phyloP scores from a whole-genome alignment of 352 stramenopile species.

The Phytophthora aleatoria region DNA sequence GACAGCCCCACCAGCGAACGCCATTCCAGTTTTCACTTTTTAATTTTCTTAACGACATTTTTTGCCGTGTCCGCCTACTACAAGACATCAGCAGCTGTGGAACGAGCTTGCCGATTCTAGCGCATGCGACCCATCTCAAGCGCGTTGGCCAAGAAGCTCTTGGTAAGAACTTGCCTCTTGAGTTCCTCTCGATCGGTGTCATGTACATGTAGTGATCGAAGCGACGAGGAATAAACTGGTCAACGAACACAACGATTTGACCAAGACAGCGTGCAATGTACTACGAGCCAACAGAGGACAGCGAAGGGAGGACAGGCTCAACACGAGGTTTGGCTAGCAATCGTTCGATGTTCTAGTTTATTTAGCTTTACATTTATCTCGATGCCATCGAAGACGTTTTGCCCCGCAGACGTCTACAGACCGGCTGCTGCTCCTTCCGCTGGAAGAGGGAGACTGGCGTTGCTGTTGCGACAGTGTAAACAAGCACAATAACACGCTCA shows the following conservation, averaged over 20 bases:
- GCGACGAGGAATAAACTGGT: background rate
- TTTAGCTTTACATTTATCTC: conserved; percentile 34
- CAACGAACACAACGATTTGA: conserved; percentile 13
- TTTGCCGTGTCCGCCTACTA: conserved; percentile 13
- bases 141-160: conserved; percentile 1
- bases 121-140: background rate
- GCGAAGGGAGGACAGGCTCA: conserved; percentile 30
- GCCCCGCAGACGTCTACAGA: conserved; percentile 13
- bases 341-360: conserved; percentile 29
- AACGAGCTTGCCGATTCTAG: conserved; percentile 6
- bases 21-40: conserved; percentile 33
- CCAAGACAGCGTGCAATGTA: conserved; percentile 11
- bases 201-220: conserved; percentile 19
- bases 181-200: conserved; percentile 3
- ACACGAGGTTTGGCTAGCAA: conserved; percentile 35
- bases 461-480: conserved; percentile 42
- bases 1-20: conserved; percentile 19
- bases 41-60: conserved; percentile 33
- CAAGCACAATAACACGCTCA: conserved; percentile 43
- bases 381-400: conserved; percentile 18
- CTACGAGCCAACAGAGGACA: conserved; percentile 16
- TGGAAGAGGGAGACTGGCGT: conserved; percentile 46
- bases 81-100: conserved; percentile 18
- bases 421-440: conserved; percentile 38
- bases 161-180: background rate